Conservation (phyloP, 495 filamentous ascomycete genomes). For the Lindgomyces ingoldianus region DNA sequence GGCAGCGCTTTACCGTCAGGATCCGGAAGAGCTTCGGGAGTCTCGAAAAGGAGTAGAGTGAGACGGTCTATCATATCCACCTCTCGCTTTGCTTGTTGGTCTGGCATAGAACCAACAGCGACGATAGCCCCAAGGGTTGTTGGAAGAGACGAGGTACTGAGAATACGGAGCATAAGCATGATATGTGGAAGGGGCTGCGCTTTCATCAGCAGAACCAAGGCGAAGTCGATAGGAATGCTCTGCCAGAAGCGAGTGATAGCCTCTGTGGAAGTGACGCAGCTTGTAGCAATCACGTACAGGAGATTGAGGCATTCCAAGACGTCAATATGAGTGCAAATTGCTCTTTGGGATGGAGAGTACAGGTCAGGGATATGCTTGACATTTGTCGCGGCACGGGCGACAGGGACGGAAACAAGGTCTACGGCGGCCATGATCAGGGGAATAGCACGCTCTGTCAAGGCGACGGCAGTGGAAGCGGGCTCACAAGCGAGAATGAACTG, state of each 20-base stretch:
- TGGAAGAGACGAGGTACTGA: constrained; percentile 60
- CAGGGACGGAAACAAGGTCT: constrained; percentile 41
- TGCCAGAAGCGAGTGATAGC: constrained; percentile 60
- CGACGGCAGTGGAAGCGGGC: constrained; percentile 47
- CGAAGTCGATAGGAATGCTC: constrained; percentile 61
- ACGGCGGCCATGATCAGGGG: constrained; percentile 47
- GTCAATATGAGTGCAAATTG: constrained; percentile 52
- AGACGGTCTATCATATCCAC: constrained; percentile 61
- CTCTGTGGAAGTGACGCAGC: constrained; percentile 48
- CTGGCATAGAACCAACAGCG: constrained; percentile 12
- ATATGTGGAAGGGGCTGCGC: constrained; percentile 57
- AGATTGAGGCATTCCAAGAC: constrained; percentile 59
- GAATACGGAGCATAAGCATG: constrained; percentile 56
- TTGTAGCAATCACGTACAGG: constrained; percentile 59
- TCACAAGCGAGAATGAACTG: constrained; percentile 57
- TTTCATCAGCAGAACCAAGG: constrained; percentile 62
- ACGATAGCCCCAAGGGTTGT: constrained; percentile 63
- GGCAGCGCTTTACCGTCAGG: constrained; percentile 47
- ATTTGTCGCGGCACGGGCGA: constrained; percentile 32
- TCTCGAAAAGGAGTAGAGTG: constrained; percentile 60
- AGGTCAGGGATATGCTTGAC: constrained; percentile 54
- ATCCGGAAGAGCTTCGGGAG: constrained; percentile 51
- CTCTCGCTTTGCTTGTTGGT: constrained; percentile 58
- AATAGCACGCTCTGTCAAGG: constrained; percentile 57
- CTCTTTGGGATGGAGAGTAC: constrained; percentile 54